Conservation (phyloP, 225 moss, liverwort and hornwort species). For the Sphagnum tenellum region DNA sequence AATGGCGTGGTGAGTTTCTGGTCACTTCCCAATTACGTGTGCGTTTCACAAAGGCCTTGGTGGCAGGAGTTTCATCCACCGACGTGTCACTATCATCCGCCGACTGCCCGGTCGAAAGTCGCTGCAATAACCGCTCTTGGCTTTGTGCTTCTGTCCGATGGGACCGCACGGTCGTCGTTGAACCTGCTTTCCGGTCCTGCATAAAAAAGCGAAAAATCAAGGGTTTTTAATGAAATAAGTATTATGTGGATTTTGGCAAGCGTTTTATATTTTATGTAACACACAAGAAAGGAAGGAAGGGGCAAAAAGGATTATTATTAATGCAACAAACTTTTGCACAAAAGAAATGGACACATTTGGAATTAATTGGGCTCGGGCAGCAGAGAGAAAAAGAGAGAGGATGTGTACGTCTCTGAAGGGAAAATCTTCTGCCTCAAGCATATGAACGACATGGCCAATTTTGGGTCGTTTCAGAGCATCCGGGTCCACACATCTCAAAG, state of each 20-base stretch:
- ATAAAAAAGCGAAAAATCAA: not conserved
- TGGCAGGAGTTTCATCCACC: not conserved
- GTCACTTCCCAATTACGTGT: no score
- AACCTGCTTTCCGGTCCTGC: conserved; percentile 1
- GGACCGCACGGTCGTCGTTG: not conserved
- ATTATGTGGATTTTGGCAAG: no score
- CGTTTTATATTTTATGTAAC: no score
- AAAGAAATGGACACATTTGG: no score
- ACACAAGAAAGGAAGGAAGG: no score
- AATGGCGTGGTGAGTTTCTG: no score
- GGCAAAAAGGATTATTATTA: no score
- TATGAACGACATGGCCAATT: conserved; percentile 56
- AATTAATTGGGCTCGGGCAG: no score
- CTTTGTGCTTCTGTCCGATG: conserved; percentile 1
- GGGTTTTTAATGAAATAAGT: no score
- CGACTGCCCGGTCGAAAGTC: conserved; percentile 4
- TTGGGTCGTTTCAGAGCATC: conserved; percentile 45
- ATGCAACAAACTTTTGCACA: no score
- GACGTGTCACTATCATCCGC: conserved; percentile 5
- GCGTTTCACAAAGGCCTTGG: no score
- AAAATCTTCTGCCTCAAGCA: conserved; percentile 57
- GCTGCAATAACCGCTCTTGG: conserved; percentile 4
- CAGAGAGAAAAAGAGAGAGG: no score
- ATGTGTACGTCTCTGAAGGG: conserved; percentile 42
- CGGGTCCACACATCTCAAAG: conserved; percentile 49